These are phyloP conservation scores for Nakaseomyces sp. DNA, from an alignment of 1,139 yeast species.

Conservation along the genomic window DNA sequence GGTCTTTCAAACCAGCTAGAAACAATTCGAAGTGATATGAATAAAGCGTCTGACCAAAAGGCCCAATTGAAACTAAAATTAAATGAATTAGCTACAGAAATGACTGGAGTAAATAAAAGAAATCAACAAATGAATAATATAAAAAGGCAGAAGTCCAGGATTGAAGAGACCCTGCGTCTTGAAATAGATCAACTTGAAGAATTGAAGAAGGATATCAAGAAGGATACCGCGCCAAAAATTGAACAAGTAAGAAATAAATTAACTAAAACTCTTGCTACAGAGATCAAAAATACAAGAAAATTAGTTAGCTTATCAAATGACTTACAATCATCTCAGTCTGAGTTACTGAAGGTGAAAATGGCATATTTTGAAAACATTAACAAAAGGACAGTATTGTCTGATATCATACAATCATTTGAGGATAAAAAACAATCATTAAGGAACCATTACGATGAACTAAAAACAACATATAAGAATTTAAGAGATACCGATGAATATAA, in stretches of 20 bases:
- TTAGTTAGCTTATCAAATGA: neutral
- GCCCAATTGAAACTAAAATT: constrained; percentile 17
- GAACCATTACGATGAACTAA: constrained; percentile 36
- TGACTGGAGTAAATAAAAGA: constrained; percentile 13
- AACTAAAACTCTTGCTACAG: neutral
- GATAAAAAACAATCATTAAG: constrained; percentile 31
- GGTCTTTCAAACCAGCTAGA: constrained; percentile 12
- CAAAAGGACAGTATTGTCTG: constrained; percentile 19
- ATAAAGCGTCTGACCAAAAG: constrained; percentile 19
- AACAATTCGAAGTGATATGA: constrained; percentile 21
- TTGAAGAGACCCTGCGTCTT: constrained; percentile 18
- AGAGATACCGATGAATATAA: constrained; percentile 40
- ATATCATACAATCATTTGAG: constrained; percentile 18
- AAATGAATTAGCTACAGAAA: constrained; percentile 14
- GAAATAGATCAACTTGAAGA: constrained; percentile 27
- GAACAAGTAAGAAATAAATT: constrained; percentile 28
- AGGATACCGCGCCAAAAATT: constrained; percentile 25
- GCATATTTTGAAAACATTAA: constrained; percentile 19
- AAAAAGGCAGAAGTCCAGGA: constrained; percentile 17
- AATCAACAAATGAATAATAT: constrained; percentile 15
- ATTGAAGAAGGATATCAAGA: constrained; percentile 19
- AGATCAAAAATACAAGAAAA: neutral
- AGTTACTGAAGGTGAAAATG: constrained; percentile 13
- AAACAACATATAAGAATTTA: constrained; percentile 36
- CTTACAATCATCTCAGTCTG: constrained; percentile 15